Evolutionary conservation across 768 basidiomycete species (phyloP).

Genomic region (Russula foetens): DNA sequence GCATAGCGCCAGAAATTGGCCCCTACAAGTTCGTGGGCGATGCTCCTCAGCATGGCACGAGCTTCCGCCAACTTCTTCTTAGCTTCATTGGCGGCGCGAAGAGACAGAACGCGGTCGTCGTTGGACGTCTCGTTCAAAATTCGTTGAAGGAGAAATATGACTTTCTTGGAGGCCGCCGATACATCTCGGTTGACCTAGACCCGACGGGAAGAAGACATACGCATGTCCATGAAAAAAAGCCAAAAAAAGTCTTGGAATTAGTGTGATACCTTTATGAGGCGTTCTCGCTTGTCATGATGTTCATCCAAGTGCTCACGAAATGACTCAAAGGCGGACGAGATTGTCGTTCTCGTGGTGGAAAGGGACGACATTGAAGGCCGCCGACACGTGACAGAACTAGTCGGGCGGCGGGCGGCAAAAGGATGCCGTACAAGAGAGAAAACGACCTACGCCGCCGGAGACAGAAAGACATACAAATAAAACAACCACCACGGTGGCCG

Average conservation of each 20-base stretch:
- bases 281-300: constrained; percentile 80
- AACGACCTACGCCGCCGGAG: no score
- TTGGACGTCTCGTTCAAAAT: constrained; percentile 38
- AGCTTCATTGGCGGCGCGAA: constrained; percentile 42
- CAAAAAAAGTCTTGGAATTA: neutral
- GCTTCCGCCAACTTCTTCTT: constrained; percentile 61
- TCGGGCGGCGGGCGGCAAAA: no score
- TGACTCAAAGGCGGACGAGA: constrained; percentile 39
- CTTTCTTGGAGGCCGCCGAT: constrained; percentile 86
- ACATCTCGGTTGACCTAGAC: constrained; percentile 73
- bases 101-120: constrained; percentile 29
- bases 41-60: constrained; percentile 48
- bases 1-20: constrained; percentile 75
- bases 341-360: constrained; percentile 14
- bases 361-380: neutral
- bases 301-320: constrained; percentile 74
- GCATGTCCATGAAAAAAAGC: neutral
- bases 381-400: neutral
- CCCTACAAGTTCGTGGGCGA: constrained; percentile 54
- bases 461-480: no score
- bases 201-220: neutral
- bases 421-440: no score
- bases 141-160: constrained; percentile 89
- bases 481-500: no score
- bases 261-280: constrained; percentile 80